Evolutionary conservation across 1,284 basidiomycete species (phyloP), one percentile per base, ranked within the genome.

Genomic region (Hypsizygus ulmarius): DNA sequence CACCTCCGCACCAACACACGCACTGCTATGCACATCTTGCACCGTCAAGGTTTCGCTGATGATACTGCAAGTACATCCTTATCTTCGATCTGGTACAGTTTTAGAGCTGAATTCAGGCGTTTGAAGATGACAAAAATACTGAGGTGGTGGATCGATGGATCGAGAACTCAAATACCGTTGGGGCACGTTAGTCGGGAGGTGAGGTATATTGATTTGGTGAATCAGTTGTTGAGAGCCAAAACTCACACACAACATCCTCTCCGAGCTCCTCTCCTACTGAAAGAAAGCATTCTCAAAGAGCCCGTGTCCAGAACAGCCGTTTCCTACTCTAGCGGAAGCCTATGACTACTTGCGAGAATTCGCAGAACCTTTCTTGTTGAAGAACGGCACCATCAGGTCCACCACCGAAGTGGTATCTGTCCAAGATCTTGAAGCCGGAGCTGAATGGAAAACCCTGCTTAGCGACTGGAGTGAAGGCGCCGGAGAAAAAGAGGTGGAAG

Each of bases 171-270:
- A n/a, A n/a, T n/a, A n/a, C n/a, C n/a, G n/a, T n/a, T n/a, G n/a
- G n/a, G n/a, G n/a, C n/a, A n/a, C n/a, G n/a, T n/a, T n/a, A n/a
- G n/a, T n/a, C n/a, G n/a, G n/a, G n/a, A n/a, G n/a, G n/a, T n/a
- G n/a, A n/a, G n/a, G n/a, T n/a, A n/a, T n/a, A n/a, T n/a, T n/a
- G n/a, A n/a, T n/a, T n/a, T n/a, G n/a, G n/a, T n/a, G n/a, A n/a
- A n/a, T n/a, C n/a, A n/a, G n/a, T n/a, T n/a, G n/a, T n/a, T n/a
- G n/a, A n/a, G n/a, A n/a, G n/a, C n/a, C n/a, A n/a, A n/a, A n/a
- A n/a, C n/a, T n/a, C n/a, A n/a, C n/a, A n/a, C n/a, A n/a, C n/a
- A 78, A 78, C 47, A 71, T 77, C 41, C 62, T 77, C 3, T 72
- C 75, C 1, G 67, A 75, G 39, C 75, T 68, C 45, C 63, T 77